Base-by-base conservation (phyloP, 2,329 filamentous ascomycete species). In the Penicillium rolfsii region DNA sequence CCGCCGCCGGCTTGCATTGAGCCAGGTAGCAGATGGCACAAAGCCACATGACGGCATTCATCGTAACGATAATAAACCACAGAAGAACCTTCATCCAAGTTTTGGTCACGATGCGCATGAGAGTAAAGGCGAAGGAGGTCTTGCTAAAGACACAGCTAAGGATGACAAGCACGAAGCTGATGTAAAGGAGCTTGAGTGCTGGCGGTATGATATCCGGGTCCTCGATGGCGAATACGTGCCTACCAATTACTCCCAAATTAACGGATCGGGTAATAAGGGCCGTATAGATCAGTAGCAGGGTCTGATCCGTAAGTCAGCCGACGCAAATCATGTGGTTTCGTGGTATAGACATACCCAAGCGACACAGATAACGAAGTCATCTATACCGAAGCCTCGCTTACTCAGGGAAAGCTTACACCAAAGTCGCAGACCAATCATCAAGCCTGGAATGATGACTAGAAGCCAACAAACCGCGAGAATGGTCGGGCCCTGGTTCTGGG, bases 371-470 rank as follows among this genome's bases (percentile, higher is more conserved):
- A 70, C 64, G 57, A 74, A 74, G 8, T 76, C 71, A 52, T 75
- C 72, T 55, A 77, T 74, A 49, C 79, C 78, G 5, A 74, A 59
- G 2, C 76, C 76, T 33, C 70, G 30, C 28, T 33, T 71, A 19
- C 78, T 70, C 11, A 75, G 57, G 14, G 53, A 58, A 1, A 64
- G 54, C 40, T 71, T 71, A 24, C 67, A 63, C 38, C 67, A 67
- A 2, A 67, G 12, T 26, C 64, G 62, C 3, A 71, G 45, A 9
- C 54, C 61, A 19, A 70, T 61, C 54, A 45, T 41, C n/a, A 24
- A 6, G n/a, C 54, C 54, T 9, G 58, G 58, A 5, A 60, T 7
- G 7, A 41, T 49, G 38, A 54, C 46, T 24, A 60, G 28, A n/a
- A 60, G 40, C 58, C 53, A 60, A 14, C 36, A 28, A 3, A 57